Conservation (phyloP, 495 filamentous ascomycete species). For the Pyrenula aspistea region DNA sequence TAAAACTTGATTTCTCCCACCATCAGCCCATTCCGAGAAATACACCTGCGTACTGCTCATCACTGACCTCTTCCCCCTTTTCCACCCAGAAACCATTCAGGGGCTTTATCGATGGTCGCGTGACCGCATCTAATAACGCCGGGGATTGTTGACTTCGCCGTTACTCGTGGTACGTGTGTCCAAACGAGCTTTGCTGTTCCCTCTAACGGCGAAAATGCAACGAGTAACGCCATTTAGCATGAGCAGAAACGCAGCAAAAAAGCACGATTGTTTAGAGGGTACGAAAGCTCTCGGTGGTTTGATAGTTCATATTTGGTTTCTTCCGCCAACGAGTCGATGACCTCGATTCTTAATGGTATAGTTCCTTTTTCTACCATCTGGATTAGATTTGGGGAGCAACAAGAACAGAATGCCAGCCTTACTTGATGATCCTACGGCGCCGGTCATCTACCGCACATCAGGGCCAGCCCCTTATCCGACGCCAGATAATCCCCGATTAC, state of each 20-base stretch:
- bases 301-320: too few species aligned
- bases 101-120: neutral
- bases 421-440: constrained; percentile 60
- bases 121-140: neutral
- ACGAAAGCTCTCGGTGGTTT: too few species aligned
- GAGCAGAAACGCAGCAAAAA: too few species aligned
- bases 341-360: too few species aligned
- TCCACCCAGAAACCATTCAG: neutral
- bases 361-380: too few species aligned
- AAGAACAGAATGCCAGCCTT: constrained; percentile 72
- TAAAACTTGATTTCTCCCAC: neutral
- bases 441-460: constrained; percentile 10
- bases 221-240: too few species aligned
- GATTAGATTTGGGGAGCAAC: too few species aligned
- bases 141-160: neutral
- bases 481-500: constrained; percentile 37
- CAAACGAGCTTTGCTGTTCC: neutral
- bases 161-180: neutral
- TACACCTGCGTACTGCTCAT: neutral
- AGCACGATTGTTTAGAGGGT: too few species aligned
- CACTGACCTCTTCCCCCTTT: neutral
- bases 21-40: neutral
- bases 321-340: too few species aligned
- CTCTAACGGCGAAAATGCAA: too few species aligned
- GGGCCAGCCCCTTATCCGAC: constrained; percentile 33